phyloP scores from a whole-genome alignment of 495 filamentous ascomycete genomes.

The Aspergillus ellipticus region DNA sequence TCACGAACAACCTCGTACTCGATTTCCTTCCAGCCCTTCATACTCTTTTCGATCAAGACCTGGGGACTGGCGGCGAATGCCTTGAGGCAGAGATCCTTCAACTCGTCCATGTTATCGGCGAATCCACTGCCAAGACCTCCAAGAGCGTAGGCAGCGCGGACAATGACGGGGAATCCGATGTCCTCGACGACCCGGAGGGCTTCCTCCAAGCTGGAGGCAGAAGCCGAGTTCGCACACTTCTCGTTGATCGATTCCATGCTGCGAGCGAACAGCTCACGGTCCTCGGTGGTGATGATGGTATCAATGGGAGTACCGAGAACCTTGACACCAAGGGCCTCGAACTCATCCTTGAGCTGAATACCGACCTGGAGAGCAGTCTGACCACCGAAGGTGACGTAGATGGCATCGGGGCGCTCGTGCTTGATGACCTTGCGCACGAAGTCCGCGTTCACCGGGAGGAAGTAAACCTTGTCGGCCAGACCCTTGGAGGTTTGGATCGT shows the following conservation, averaged over 20 bases:
- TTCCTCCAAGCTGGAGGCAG: constrained; percentile 82
- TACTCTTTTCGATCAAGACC: constrained; percentile 92
- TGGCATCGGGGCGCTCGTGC: constrained; percentile 90
- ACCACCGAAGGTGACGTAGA: constrained; percentile 95
- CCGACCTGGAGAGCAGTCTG: constrained; percentile 94
- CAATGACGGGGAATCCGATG: constrained; percentile 95
- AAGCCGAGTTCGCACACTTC: constrained; percentile 96
- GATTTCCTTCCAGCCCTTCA: constrained; percentile 99
- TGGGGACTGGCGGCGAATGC: constrained; percentile 94
- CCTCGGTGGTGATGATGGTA: constrained; percentile 97
- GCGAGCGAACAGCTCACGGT: constrained; percentile 92
- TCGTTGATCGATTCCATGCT: constrained; percentile 98
- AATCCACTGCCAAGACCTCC: constrained; percentile 96
- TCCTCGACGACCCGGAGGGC: constrained; percentile 76
- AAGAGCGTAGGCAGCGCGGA: constrained; percentile 92
- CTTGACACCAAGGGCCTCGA: constrained; percentile 82
- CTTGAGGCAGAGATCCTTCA: constrained; percentile 88
- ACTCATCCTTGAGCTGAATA: constrained; percentile 95
- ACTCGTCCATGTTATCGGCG: constrained; percentile 81
- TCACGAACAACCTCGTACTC: constrained; percentile 98
- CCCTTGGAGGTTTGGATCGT: constrained; percentile 97
- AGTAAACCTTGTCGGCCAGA: constrained; percentile 97
- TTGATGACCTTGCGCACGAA: constrained; percentile 97
- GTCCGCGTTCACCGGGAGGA: constrained; percentile 91
- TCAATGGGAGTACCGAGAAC: constrained; percentile 96